These are phyloP conservation scores for Penicillium antarcticum DNA, from an alignment of 495 filamentous ascomycete species.

Conservation along the genomic window DNA sequence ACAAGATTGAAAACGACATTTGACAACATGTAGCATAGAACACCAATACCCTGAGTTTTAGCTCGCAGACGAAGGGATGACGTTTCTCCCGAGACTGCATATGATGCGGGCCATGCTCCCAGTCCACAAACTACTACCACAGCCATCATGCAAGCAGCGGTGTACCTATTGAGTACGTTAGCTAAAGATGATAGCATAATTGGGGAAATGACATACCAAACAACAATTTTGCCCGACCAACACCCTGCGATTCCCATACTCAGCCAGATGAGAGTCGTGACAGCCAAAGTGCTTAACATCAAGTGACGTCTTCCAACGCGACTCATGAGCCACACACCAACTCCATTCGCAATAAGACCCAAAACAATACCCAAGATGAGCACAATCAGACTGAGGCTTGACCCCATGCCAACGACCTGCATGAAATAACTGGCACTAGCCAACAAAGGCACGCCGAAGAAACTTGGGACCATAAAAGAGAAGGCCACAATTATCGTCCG, in stretches of 20 bases:
- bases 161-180: conserved; percentile 21
- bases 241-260: conserved; percentile 32
- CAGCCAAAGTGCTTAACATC: conserved; percentile 15
- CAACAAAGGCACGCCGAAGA: conserved; percentile 29
- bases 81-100: conserved; percentile 16
- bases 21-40: conserved; percentile 15
- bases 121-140: conserved; percentile 21
- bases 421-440: conserved; percentile 32
- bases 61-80: conserved; percentile 23
- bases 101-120: conserved; percentile 31
- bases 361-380: conserved; percentile 26
- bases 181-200: neutral
- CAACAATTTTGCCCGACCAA: conserved; percentile 19
- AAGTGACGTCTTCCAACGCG: conserved; percentile 22
- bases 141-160: conserved; percentile 21
- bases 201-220: conserved; percentile 20
- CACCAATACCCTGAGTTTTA: conserved; percentile 18
- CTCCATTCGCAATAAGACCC: conserved; percentile 24
- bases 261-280: conserved; percentile 22
- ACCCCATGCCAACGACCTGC: conserved; percentile 30
- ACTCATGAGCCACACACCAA: conserved; percentile 26
- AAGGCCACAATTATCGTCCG: conserved; percentile 49
- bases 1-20: conserved; percentile 18
- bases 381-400: conserved; percentile 24
- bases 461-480: conserved; percentile 21